Percentiles rank a stretch among this genome's conserved stretches.
Evolutionary conservation across 2,329 filamentous ascomycete genomes (phyloP).

Genomic region (Chlorencoelia australis): DNA sequence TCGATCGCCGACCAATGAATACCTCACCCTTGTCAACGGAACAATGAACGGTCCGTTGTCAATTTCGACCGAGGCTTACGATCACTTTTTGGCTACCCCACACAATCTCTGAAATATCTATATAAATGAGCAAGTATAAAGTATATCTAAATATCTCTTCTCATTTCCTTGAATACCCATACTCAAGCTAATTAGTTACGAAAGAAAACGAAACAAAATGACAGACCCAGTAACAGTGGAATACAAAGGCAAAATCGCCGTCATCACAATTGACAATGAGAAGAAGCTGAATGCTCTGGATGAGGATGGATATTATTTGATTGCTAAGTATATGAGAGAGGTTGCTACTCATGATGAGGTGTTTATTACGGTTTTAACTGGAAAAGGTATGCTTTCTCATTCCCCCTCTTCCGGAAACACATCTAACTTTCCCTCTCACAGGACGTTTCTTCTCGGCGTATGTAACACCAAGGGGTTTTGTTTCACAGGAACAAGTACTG

Average conservation of each 20-base stretch:
- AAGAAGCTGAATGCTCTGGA: conserved; percentile 81
- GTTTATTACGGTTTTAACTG: conserved; percentile 74
- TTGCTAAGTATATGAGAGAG: conserved; percentile 64
- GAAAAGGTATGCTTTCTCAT: conserved; percentile 51
- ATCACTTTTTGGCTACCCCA: no score
- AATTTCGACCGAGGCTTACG: no score
- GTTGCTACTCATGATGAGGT: conserved; percentile 72
- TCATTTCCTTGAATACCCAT: no score
- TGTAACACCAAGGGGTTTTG: conserved; percentile 23
- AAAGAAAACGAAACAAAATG: conserved; percentile 15
- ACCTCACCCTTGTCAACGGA: no score
- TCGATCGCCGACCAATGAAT: no score
- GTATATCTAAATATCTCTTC: no score
- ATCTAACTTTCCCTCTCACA: conserved; percentile 6
- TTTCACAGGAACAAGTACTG: not conserved
- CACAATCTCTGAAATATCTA: no score
- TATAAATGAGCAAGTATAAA: no score
- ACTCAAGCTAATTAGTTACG: no score
- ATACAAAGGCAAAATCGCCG: conserved; percentile 61
- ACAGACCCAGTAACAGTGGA: conserved; percentile 33
- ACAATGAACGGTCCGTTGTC: no score
- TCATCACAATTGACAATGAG: conserved; percentile 77
- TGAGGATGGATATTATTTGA: conserved; percentile 63
- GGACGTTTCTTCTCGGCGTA: conserved; percentile 78
- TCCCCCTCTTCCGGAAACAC: not conserved